Evolutionary conservation across 83 land plant species (phyloP), one percentile per base, ranked within the genome.

Genomic region (Picea engelmannii): DNA sequence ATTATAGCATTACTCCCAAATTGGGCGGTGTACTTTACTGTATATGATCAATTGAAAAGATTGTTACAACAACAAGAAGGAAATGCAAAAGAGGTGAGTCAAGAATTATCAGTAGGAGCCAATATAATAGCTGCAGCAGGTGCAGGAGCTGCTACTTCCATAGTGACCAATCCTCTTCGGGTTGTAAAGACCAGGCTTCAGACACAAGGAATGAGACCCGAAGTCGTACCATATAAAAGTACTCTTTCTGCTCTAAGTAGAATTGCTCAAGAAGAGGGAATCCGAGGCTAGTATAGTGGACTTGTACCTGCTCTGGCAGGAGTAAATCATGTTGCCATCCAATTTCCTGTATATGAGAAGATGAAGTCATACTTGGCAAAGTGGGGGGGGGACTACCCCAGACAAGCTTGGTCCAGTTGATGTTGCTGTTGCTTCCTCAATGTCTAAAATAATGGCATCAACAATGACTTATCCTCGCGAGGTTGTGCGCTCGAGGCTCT

Each of bases 381-480:
- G 71, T 85, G 83, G 64, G 89, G 85, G n/a, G 25, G 88, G 90
- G 70, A 94, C 92, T 35, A 93, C 90, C 6, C 83, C 85, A 35
- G 96, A 97, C 63, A 85, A 90, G 49, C 88, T 95, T 44, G 87
- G 89, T 78, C 81, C 97, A 21, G 87, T 89, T 44, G 60, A 88
- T 81, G 87, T 97, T 69, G 95, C 94, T 20, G 81, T 94, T 83
- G 95, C 99, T 23, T 94, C 98, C 20, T 93, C 96, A 76, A 12
- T 92, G 12, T 87, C 98, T 1, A 97, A 97, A 87, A 79, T 97
- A 62, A 79, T 92, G 79, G 98, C 98, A 42, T 97, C 99, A 24
- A 88, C 92, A 49, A 86, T 94, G 83, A 97, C 98, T 58, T 97
- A 97, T 81, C 99, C 99, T 9, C 97, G 95, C 76, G 99, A 97